Base-by-base conservation (phyloP, 352 stramenopile genomes). In the Chrysophaeum taylorii region DNA sequence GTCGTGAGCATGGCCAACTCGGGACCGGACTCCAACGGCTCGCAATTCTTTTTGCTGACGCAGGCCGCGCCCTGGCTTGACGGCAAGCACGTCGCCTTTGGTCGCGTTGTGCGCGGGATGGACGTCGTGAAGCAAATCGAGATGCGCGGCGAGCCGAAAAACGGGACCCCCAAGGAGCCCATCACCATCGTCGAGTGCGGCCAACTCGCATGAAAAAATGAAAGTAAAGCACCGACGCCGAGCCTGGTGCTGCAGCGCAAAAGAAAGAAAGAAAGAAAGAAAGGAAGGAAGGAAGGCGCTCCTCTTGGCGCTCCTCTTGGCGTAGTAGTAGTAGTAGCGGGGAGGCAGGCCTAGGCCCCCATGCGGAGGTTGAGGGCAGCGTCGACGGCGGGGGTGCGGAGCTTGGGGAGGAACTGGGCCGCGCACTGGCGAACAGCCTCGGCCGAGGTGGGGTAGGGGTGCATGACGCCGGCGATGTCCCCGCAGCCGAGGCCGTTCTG, bases 11-110 rank as follows among this genome's bases (percentile, higher is more conserved):
- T 97, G 92, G 92, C 92, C 0, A 98, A 98, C 83, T 85, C 90
- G 15, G 92, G 93, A 25, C 92, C 93, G 37, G 89, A 91, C 77
- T 97, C 93, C 70, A 98, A 98, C 78, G 91, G 92, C 57, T 97
- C 89, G 68, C 93, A 98, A 87, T 97, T 98, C 81, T 98, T 97
- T 81, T 89, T 98, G 18, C 85, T 75, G 70, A 95, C 92, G 53
- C 80, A 80, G 45, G 76, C 88, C 36, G 97, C 93, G 18, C 90
- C 92, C 4, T 93, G 98, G 73, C 78, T 99, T 29, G 91, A 99
- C 78, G 87, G 89, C 15, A 98, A 99, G 80, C 96, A 99, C 81
- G 92, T 98, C 39, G 94, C 98, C 33, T 99, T 99, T 78, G 96
- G 96, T 29, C 92, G 94, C 75, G 93, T 99, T 16, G 64, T 85